Conservation (phyloP, 1,284 basidiomycete genomes). For the Leccinum subatratum region DNA sequence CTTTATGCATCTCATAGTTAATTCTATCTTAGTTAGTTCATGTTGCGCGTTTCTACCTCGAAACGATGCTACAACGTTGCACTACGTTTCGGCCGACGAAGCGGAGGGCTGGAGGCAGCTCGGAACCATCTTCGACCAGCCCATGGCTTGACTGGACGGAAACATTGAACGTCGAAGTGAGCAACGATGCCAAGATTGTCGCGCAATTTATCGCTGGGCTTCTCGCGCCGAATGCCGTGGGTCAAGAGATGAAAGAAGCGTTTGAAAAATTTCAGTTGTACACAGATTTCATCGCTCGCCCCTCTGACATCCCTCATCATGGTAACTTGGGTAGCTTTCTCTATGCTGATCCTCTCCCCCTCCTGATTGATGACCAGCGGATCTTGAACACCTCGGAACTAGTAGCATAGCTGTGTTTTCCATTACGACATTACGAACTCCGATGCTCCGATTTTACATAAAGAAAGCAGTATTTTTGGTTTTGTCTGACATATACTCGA, state of each 20-base stretch:
- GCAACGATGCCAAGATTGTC: neutral
- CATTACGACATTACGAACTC: neutral
- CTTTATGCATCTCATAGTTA: neutral
- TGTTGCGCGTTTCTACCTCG: neutral
- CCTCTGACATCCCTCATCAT: neutral
- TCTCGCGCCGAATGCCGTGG: neutral
- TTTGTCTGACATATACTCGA: no score
- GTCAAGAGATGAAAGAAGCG: neutral
- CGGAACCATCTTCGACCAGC: neutral
- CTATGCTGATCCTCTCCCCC: neutral
- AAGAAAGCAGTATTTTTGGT: neutral
- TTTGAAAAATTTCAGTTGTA: neutral
- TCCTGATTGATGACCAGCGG: neutral
- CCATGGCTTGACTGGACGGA: neutral
- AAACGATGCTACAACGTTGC: neutral
- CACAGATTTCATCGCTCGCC: neutral
- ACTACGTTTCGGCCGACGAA: neutral
- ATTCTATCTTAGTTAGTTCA: neutral
- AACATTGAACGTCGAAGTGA: neutral
- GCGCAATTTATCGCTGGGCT: neutral
- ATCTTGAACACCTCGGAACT: no score
- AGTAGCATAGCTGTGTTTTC: no score
- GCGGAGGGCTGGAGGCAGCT: neutral
- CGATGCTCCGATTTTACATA: neutral
- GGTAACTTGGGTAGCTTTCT: neutral